Evolutionary conservation across 2,329 filamentous ascomycete species (phyloP), one percentile per base, ranked within the genome.

Genomic region (Iodosphaeria phyllophila): DNA sequence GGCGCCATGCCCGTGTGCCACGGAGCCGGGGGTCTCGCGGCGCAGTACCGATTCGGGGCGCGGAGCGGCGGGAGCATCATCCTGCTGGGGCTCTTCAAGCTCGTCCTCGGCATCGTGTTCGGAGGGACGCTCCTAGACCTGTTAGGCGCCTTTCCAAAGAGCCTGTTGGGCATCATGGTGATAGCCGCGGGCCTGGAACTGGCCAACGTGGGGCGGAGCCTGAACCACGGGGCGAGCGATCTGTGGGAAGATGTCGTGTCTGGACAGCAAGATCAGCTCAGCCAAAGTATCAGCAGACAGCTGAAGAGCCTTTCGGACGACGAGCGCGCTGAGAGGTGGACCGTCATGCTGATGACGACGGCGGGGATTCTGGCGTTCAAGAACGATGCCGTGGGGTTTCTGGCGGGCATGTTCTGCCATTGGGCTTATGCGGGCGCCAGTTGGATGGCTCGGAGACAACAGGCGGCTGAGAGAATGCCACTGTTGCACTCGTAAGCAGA

Each of bases 1-100:
- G 84, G 84, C 23, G 77, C 76, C 5, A 95, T 93, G 89, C 89
- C 86, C 3, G 72, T 89, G 4, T 95, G 89, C 42, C 89, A 95
- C 44, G 86, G 86, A 5, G 82, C 82, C 1, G 86, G 86, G 3
- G 86, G 86, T 0, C 57, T 95, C 0, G 89, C 89, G 5, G 89
- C 77, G 0, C 86, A 95, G 45, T 80, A 82, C 46, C 71, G 82
- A 4, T 95, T 95, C 37, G 86, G 86, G 1, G 84, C 86, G 4
- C 72, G 86, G 23, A 91, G 79, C 30, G 86, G 86, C 7, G 70
- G 80, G 0, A 83, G 75, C 37, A 64, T 93, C 32, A 68, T 93
- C 26, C 44, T 92, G 13, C 64, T 95, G 0, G 86, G 86, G 0
- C 22, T 65, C 0, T 50, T 77, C 31, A 93, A 93, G 47, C 47